Percentiles rank a stretch among this genome's conserved stretches.
These are phyloP conservation scores for Candida bentonensis DNA, from an alignment of 805 yeast genomes.

Conservation along the genomic window DNA sequence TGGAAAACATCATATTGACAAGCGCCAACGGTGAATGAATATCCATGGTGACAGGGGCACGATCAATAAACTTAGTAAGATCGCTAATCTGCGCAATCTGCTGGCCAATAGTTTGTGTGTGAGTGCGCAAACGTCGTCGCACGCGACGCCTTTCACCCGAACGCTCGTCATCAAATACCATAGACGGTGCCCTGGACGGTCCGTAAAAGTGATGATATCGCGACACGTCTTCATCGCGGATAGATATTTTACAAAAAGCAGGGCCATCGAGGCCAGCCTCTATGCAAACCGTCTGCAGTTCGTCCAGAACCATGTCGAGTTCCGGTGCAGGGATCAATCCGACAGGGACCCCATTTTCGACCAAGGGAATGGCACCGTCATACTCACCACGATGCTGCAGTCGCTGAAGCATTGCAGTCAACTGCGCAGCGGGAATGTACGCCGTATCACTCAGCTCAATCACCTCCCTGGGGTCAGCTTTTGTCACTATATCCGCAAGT, in stretches of 20 bases:
- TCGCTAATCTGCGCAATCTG: conserved; percentile 22
- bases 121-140: background rate
- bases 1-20: conserved; percentile 37
- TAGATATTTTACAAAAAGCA: conserved; percentile 15
- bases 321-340: conserved; percentile 39
- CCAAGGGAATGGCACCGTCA: conserved; percentile 40
- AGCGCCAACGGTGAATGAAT: conserved; percentile 34
- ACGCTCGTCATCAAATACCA: background rate
- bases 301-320: conserved; percentile 37
- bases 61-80: conserved; percentile 30
- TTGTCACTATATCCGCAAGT: conserved; percentile 27
- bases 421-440: conserved; percentile 20
- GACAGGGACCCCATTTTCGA: conserved; percentile 24
- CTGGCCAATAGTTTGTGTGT: background rate
- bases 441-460: conserved; percentile 28
- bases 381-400: conserved; percentile 30
- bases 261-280: conserved; percentile 2
- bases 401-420: conserved; percentile 24
- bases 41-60: conserved; percentile 34
- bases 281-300: conserved; percentile 12
- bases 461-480: conserved; percentile 12
- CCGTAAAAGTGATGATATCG: conserved; percentile 10
- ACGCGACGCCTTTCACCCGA: background rate
- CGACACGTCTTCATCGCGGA: conserved; percentile 10
- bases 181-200: conserved; percentile 3